Conservation (phyloP, 2,329 filamentous ascomycete species). For the Pseudofabraea citricarpa region DNA sequence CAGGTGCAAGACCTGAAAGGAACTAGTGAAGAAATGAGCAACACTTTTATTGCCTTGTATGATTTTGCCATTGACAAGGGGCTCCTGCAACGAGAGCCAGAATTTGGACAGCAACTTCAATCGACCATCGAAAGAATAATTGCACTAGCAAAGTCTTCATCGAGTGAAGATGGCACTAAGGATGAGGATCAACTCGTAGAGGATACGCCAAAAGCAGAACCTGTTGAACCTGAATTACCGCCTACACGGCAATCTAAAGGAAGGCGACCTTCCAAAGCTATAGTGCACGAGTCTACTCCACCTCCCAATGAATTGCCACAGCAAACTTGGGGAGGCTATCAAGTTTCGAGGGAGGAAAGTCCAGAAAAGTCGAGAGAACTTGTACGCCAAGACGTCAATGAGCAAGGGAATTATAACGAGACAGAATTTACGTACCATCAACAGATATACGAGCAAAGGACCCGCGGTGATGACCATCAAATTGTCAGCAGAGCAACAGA, state of each 20-base stretch:
- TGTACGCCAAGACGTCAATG: no score
- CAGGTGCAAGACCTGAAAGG: slow-evolving; percentile 65
- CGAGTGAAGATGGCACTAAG: slow-evolving; percentile 33
- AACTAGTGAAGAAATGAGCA: slow-evolving; percentile 70
- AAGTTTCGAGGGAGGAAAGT: slow-evolving; percentile 16
- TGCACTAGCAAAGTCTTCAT: slow-evolving; percentile 43
- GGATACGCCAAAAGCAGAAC: slow-evolving; percentile 1
- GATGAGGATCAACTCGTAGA: slow-evolving; percentile 17
- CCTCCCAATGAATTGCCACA: background rate
- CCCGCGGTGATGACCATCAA: slow-evolving; percentile 33
- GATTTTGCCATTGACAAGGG: slow-evolving; percentile 54
- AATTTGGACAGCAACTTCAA: slow-evolving; percentile 52
- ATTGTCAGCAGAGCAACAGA: slow-evolving; percentile 45
- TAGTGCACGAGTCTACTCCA: background rate
- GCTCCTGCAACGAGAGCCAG: slow-evolving; percentile 51
- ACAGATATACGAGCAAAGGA: slow-evolving; percentile 8
- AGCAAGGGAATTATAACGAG: background rate
- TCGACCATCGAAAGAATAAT: slow-evolving; percentile 54
- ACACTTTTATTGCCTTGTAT: slow-evolving; percentile 62
- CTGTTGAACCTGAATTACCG: background rate
- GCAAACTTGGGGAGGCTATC: slow-evolving; percentile 19
- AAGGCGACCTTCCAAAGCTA: background rate
- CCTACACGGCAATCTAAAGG: background rate
- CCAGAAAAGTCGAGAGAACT: background rate
- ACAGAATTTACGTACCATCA: background rate